Percentiles rank a stretch among this genome's conserved stretches.
Conservation (phyloP, 352 stramenopile species). For the Thalassiosira sp. region DNA sequence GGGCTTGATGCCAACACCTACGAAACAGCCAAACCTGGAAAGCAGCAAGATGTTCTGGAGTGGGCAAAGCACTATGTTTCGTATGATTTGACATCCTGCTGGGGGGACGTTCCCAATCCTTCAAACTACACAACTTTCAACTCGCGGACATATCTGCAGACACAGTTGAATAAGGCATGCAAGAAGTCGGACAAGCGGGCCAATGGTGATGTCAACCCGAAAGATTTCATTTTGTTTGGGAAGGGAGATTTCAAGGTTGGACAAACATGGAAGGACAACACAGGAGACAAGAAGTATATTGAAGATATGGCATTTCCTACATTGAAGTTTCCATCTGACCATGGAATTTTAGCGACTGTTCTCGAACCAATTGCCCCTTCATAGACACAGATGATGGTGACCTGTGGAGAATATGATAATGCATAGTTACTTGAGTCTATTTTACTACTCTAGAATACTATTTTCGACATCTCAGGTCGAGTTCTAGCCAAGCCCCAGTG, state of each 20-base stretch:
- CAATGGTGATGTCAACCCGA: conserved; percentile 83
- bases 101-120: conserved; percentile 79
- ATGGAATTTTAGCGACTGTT: conserved; percentile 70
- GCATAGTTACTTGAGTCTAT: no score
- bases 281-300: conserved; percentile 72
- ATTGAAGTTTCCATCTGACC: conserved; percentile 80
- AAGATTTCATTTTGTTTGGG: conserved; percentile 84
- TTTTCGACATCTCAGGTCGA: no score
- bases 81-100: conserved; percentile 80
- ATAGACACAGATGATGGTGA: no score
- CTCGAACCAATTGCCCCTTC: conserved; percentile 35
- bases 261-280: conserved; percentile 80
- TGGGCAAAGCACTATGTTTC: conserved; percentile 75
- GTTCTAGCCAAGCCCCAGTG: no score
- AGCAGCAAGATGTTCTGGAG: conserved; percentile 84
- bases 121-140: conserved; percentile 87
- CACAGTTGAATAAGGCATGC: conserved; percentile 82
- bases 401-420: conserved; percentile 5
- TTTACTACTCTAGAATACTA: no score
- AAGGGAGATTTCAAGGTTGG: conserved; percentile 63
- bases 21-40: conserved; percentile 76
- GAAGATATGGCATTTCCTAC: conserved; percentile 84
- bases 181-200: conserved; percentile 70
- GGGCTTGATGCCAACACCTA: conserved; percentile 88
- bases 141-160: conserved; percentile 80